Base-by-base conservation (phyloP, 495 filamentous ascomycete species). In the Hypoxylon fragiforme region DNA sequence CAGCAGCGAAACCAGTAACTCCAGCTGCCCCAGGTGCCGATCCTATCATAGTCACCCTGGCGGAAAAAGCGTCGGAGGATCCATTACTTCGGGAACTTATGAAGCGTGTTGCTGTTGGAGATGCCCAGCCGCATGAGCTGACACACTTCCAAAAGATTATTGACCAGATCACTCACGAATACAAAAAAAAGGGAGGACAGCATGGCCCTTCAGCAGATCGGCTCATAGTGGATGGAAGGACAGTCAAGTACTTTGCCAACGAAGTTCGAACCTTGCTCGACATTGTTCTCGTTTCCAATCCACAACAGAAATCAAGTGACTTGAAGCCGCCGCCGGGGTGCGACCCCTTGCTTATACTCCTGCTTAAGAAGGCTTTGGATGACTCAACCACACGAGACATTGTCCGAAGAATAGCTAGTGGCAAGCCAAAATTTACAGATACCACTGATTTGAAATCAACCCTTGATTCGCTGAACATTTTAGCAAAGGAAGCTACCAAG, bases 1-100 rank as follows among this genome's bases (percentile, higher is more conserved):
- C 68, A 5, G 48, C 53, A 31, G 35, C 58, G 15, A 63, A 69
- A 20, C 58, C 65, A 7, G 54, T 64, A 24, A 22, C 55, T 16
- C 44, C 64, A 28, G 31, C 66, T 39, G 57, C 64, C 8, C 52
- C 58, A 4, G 56, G 60, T 21, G 66, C 70, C 18, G 95, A 99
- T 67, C 95, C 95, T 2, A 95, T 99, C 34, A 99, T 99, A 49
- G 88, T 95, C 46, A 90, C 91, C 68, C 73, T 99, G 34, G 95
- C 95, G 2, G 89, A 90, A 54, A 82, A 84, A 60, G 95, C 95
- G 12, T 88, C 89, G 0, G 84, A 87, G 13, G 89, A 99, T 66
- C 85, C 88, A 1, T 81, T 91, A 39, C 77, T 99, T n/a, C 92
- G 96, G 61, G 84, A 85, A n/a, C 78, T 99, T 8, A 99, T 99